Evolutionary conservation across 768 basidiomycete genomes (phyloP), one percentile per base, ranked within the genome.

Genomic region (Tephrocybe sp.): DNA sequence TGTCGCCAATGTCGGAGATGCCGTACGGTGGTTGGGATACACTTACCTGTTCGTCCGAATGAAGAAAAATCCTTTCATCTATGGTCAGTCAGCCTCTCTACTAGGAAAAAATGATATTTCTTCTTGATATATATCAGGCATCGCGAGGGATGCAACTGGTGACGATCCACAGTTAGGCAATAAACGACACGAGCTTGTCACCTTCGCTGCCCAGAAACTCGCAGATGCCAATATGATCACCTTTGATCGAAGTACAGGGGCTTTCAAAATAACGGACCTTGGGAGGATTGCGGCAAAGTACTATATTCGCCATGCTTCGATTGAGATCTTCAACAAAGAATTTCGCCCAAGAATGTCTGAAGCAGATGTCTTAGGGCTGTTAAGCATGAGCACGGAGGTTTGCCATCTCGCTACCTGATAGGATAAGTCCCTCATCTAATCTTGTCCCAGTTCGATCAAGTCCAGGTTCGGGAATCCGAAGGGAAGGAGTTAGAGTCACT

Each of bases 261-360:
- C 76, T 2, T 85, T 97, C 49, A 70, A 76, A 2, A 82, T 87
- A 56, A 92, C 89, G n/a, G 95, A 97, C 55, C 69, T 96, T 2
- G 97, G 97, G n/a, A 76, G 93, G 55, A 95, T 98, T 59, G 94
- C 97, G 0, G 92, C 96, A 4, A 95, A 89, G 68, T 99, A 97
- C 67, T 99, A 98, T 68, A 89, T 99, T 62, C 82, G 88, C 16
- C 71, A 92, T 64, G 70, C 80, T 36, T 93, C 91, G 4, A 85
- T 98, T 28, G 91, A 92, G 65, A 80, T 89, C 5, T 98, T 96
- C 75, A 90, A 88, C 66, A 68, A 78, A 53, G 68, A 79, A 51
- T 91, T 98, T 68, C 76, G 82, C 42, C 78, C 83, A 1, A 81
- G 72, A 49, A 97, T 98, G 95, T 80, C 87, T 1, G 96, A 98